These are phyloP conservation scores for Anacardium occidentale DNA, from an alignment of 345 rosid species.

Conservation along the genomic window DNA sequence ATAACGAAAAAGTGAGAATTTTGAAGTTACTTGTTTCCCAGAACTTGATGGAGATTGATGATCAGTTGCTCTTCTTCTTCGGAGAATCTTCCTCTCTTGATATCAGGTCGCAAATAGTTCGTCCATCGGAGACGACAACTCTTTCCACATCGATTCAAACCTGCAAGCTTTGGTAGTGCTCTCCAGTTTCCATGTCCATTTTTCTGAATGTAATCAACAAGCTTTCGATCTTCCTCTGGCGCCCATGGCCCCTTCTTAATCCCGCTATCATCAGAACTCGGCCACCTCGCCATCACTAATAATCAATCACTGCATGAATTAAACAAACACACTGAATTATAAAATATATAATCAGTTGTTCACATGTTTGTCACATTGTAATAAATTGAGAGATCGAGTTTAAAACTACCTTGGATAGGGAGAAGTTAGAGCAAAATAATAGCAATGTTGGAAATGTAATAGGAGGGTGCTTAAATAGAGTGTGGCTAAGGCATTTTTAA, in stretches of 20 bases:
- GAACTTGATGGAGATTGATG: slow-evolving; percentile 62
- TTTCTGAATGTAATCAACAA: slow-evolving; percentile 48
- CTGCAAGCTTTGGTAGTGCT: slow-evolving; percentile 69
- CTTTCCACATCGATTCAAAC: slow-evolving; percentile 76
- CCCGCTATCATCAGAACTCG: slow-evolving; percentile 44
- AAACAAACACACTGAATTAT: no score
- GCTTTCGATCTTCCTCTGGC: slow-evolving; percentile 60
- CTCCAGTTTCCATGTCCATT: slow-evolving; percentile 84
- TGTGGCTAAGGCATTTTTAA: no score
- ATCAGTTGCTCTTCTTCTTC: slow-evolving; percentile 70
- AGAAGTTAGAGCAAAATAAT: background rate
- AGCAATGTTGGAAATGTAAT: slow-evolving; percentile 8
- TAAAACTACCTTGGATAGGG: slow-evolving; percentile 10
- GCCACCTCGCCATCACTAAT: slow-evolving; percentile 42
- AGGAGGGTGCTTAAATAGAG: slow-evolving; percentile 27
- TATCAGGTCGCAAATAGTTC: slow-evolving; percentile 77
- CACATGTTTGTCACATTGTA: background rate
- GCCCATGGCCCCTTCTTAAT: slow-evolving; percentile 82
- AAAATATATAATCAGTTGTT: no score
- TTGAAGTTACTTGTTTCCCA: slow-evolving; percentile 64
- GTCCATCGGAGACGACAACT: slow-evolving; percentile 84
- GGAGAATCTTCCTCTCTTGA: slow-evolving; percentile 70
- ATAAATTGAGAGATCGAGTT: background rate
- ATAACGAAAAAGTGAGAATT: background rate
- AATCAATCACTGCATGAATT: no score